phyloP scores from a whole-genome alignment of 2,329 filamentous ascomycete species.

The Fusarium verticillioides region DNA sequence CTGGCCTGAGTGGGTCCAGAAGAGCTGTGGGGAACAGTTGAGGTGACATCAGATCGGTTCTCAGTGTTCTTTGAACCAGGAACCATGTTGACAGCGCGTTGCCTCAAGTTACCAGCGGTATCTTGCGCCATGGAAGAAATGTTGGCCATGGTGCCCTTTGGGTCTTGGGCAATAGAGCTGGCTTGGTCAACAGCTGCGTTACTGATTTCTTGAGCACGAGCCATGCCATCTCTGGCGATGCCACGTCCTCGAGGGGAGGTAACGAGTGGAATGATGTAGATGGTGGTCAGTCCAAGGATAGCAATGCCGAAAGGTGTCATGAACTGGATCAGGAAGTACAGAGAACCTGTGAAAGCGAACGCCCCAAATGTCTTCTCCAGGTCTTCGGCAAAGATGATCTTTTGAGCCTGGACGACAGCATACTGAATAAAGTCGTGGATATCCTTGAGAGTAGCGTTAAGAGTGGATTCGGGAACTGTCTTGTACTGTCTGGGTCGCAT shows the following conservation, averaged over 20 bases:
- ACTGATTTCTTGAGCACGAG: conserved; percentile 25
- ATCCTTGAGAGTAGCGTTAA: conserved; percentile 34
- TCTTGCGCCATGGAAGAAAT: conserved; percentile 27
- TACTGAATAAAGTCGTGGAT: conserved; percentile 37
- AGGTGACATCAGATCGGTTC: background rate
- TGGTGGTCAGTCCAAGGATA: conserved; percentile 14
- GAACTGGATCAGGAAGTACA: conserved; percentile 31
- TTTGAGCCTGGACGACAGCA: conserved; percentile 20
- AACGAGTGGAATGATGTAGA: conserved; percentile 32
- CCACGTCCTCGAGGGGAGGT: conserved; percentile 22
- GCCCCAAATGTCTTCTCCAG: conserved; percentile 26
- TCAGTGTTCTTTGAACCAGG: background rate
- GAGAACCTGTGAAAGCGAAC: background rate
- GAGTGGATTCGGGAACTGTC: conserved; percentile 30
- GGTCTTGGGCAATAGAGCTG: conserved; percentile 11
- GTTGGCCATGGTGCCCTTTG: conserved; percentile 18
- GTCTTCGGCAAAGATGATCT: conserved; percentile 23
- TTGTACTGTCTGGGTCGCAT: conserved; percentile 37
- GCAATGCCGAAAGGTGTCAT: conserved; percentile 29
- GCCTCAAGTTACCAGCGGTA: conserved; percentile 10
- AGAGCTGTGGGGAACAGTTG: background rate
- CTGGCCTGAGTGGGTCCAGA: conserved; percentile 8
- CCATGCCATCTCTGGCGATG: conserved; percentile 13
- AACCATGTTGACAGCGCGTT: conserved; percentile 19
- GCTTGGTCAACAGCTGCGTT: conserved; percentile 24